These are phyloP conservation scores for Ophiorrhiza pumila DNA, from an alignment of 257 asterid species.

Conservation along the genomic window DNA sequence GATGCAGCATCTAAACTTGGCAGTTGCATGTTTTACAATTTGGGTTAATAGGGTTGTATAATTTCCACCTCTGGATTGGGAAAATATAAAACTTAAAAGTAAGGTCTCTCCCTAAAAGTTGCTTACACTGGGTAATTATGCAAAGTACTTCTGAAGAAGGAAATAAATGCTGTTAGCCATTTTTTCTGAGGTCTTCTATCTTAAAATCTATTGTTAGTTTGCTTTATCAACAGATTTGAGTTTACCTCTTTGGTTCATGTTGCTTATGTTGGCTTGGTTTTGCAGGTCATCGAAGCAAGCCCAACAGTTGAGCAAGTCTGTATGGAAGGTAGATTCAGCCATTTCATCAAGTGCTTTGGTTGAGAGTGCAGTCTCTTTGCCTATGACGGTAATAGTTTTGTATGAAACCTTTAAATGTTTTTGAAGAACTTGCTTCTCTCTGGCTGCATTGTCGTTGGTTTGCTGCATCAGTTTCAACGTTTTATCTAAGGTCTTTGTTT, in stretches of 20 bases:
- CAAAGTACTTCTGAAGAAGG: background rate
- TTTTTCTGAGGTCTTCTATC: background rate
- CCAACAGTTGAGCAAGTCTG: constrained; percentile 65
- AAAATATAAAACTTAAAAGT: background rate
- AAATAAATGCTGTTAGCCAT: background rate
- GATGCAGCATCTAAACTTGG: background rate
- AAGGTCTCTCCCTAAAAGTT: background rate
- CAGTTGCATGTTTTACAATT: background rate
- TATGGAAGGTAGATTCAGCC: constrained; percentile 76
- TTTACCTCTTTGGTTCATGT: background rate
- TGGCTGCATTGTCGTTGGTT: background rate
- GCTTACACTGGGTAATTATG: background rate
- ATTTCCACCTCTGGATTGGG: background rate
- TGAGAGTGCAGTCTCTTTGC: constrained; percentile 75
- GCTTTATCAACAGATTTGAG: background rate
- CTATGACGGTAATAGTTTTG: constrained; percentile 47
- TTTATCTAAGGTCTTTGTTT: background rate
- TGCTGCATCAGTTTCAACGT: background rate
- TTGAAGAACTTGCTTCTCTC: background rate
- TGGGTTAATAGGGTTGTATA: background rate
- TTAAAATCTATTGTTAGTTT: background rate
- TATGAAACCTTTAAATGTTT: background rate
- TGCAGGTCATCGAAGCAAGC: constrained; percentile 72
- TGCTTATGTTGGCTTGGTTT: constrained; percentile 14
- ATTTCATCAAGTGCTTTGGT: constrained; percentile 73